Evolutionary conservation across 495 filamentous ascomycete species (phyloP).

Genomic region (Aspergillus nanangensis): DNA sequence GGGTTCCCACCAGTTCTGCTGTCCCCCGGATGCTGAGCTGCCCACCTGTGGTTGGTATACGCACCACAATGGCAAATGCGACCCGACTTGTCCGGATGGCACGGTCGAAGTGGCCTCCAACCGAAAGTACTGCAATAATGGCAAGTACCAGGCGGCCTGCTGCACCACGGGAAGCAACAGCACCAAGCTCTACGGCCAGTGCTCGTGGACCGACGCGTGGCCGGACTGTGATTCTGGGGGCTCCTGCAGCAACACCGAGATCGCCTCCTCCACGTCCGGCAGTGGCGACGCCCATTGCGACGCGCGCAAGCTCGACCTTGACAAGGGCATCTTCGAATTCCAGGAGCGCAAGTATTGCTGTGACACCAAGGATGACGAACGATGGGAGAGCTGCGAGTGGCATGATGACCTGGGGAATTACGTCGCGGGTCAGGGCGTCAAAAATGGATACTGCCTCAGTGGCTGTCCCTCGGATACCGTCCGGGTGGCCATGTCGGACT

Average conservation of each 20-base stretch:
- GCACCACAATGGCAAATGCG: background rate
- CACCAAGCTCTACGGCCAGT: background rate
- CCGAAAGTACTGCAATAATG: background rate
- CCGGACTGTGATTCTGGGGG: background rate
- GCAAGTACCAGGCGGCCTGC: constrained; percentile 1
- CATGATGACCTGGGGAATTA: background rate
- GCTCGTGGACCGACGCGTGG: background rate
- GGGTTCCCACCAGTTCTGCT: background rate
- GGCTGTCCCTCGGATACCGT: background rate
- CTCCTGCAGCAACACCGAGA: background rate
- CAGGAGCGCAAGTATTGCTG: constrained; percentile 2
- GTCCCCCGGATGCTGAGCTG: background rate
- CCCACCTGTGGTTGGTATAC: constrained; percentile 2
- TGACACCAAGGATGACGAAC: background rate
- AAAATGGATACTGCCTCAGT: background rate
- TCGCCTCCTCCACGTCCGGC: background rate
- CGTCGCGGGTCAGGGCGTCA: background rate
- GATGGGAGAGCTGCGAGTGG: background rate
- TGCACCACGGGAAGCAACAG: background rate
- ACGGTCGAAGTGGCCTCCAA: background rate
- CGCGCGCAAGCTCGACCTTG: background rate
- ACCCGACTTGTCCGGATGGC: background rate
- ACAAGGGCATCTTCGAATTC: background rate
- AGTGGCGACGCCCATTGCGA: background rate
- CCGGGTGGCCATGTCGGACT: background rate